A percentile compares a stretch with the other conserved stretches of the same genome.
These are phyloP conservation scores for Talaromyces ruber DNA, from an alignment of 495 filamentous ascomycete species.

Conservation along the genomic window DNA sequence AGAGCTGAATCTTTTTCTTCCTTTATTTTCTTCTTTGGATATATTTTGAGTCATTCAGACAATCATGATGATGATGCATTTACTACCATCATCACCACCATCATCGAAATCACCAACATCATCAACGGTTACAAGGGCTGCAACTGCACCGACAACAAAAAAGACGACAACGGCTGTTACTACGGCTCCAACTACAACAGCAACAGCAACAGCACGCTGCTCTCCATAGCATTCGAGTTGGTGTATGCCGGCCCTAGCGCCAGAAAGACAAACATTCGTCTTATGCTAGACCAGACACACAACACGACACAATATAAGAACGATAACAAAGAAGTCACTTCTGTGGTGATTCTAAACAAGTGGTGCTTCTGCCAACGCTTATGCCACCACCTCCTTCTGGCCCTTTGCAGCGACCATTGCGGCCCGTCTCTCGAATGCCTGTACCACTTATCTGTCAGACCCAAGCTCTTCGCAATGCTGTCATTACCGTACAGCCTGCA, in stretches of 20 bases:
- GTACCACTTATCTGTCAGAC: not conserved
- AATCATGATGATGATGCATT: not conserved
- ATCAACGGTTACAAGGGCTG: not conserved
- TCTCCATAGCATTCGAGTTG: not conserved
- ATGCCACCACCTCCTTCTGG: not conserved
- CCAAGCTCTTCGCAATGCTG: not conserved
- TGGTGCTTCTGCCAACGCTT: not conserved
- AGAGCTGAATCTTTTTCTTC: not conserved
- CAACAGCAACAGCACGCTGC: not conserved
- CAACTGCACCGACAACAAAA: not conserved
- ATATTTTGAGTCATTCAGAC: not conserved
- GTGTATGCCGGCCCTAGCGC: not conserved
- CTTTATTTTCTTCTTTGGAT: not conserved
- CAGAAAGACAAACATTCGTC: not conserved
- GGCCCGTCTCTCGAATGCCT: not conserved
- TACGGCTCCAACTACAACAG: not conserved
- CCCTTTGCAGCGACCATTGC: not conserved
- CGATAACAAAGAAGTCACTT: not conserved
- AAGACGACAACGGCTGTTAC: not conserved
- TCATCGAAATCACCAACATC: not conserved
- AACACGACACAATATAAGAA: not conserved
- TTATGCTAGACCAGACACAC: not conserved
- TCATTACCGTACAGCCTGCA: not conserved
- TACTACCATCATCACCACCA: not conserved
- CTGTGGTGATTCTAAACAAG: not conserved